Base-by-base conservation (phyloP, 441 rosid genomes). In the Mallotus repandus region DNA sequence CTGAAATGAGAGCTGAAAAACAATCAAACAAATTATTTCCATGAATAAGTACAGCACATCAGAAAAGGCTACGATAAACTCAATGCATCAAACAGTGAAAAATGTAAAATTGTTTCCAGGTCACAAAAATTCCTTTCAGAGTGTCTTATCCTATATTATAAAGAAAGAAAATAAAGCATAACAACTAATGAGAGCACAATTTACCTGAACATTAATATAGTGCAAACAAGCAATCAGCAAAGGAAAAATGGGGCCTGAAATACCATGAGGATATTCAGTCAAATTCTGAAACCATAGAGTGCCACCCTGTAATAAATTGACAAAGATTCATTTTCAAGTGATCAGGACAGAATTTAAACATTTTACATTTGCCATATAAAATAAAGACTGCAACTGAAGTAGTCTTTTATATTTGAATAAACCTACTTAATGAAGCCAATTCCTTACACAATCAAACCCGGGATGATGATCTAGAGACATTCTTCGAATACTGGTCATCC, bases 221-320 rank as follows among this genome's bases (percentile, higher is more conserved):
- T 96, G 98, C 84, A 96, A 82, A 80, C 77, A 73, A 70, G 94
- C 91, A 76, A 91, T 84, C 50, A 91, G 76, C 38, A 91, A 22
- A 13, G 99, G 98, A 78, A 96, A 89, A 72, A 91, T 83, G 78
- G 85, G 78, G 81, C 96, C 92, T 70, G 79, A 81, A 75, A 78
- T 75, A 78, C 93, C 89, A 58, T 75, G 86, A 66, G 97, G 86
- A 48, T 77, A 72, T 77, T 82, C 94, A 70, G 94, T 85, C 88
- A 96, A 83, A 84, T 93, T 85, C 78, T 90, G 89, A 86, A 96
- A 96, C 98, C 99, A 96, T 49, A 93, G 84, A 77, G 88, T 76
- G 75, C 99, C 99, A 55, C 99, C 98, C 98, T 96, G 90, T 65
- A 86, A 81, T 79, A 46, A 70, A 69, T 77, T 73, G 74, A 74